Conservation (phyloP, 2,329 filamentous ascomycete species). For the Fusarium keratoplasticum region DNA sequence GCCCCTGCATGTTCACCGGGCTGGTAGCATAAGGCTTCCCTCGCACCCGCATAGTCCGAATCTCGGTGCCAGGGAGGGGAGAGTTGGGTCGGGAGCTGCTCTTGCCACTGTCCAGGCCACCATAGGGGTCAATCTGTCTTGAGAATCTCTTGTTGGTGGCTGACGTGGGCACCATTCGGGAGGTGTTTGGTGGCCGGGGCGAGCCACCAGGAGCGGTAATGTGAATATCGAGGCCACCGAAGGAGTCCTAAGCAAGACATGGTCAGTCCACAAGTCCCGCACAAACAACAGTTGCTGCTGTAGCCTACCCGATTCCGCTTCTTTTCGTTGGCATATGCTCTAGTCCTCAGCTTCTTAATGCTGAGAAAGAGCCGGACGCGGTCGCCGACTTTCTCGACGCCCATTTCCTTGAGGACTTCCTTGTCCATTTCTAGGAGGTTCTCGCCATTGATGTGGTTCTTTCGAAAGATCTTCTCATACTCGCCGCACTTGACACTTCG, state of each 20-base stretch:
- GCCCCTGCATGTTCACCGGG: constrained; percentile 30
- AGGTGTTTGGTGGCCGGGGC: constrained; percentile 69
- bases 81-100: constrained; percentile 77
- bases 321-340: constrained; percentile 80
- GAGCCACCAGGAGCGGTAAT: constrained; percentile 54
- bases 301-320: constrained; percentile 84
- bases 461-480: constrained; percentile 89
- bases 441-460: constrained; percentile 97
- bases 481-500: constrained; percentile 91
- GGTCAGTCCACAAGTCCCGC: constrained; percentile 15
- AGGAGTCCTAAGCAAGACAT: constrained; percentile 73
- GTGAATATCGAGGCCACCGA: constrained; percentile 79
- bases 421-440: constrained; percentile 98
- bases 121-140: constrained; percentile 65
- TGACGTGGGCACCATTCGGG: constrained; percentile 59
- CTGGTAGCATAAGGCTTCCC: constrained; percentile 58
- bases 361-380: constrained; percentile 89
- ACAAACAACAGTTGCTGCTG: not conserved
- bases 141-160: constrained; percentile 72
- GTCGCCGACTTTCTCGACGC: constrained; percentile 97
- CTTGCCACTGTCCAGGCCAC: constrained; percentile 61
- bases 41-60: constrained; percentile 62
- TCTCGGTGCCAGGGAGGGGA: constrained; percentile 66
- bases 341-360: constrained; percentile 85
- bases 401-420: constrained; percentile 95